Base-by-base conservation (phyloP, 257 asterid genomes). In the Ocimum tenuiflorum region DNA sequence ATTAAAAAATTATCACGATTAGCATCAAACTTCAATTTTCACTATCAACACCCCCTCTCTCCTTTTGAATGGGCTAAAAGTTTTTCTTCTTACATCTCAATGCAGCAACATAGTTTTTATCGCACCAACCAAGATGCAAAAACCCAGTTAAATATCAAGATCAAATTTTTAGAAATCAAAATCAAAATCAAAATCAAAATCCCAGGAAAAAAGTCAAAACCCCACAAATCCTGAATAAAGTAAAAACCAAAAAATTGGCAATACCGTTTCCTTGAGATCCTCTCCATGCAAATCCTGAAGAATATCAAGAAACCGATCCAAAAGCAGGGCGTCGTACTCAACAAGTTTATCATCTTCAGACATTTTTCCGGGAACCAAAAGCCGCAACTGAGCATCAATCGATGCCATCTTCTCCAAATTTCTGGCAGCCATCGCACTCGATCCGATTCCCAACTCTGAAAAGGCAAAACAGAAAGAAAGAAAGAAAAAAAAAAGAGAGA, bases 211-310 rank as follows among this genome's bases (percentile, higher is more conserved):
- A 12, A 58, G 57, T 63, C 4, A 36, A 33, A 47, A 57, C 36
- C 45, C 55, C 31, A 60, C 29, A 59, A 58, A 79, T 20, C 65
- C 24, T 61, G 47, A 15, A 24, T 1, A 27, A n/a, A 17, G 48
- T 1, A 43, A 43, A 7, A 6, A 1, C 42, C 15, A 39, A 23
- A 60, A n/a, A n/a, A n/a, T n/a, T n/a, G 15, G 3, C 23, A 0
- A 14, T 52, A 83, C 89, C 81, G 86, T 83, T 59, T 83, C 86
- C 68, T 77, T 78, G 62, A 83, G 82, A 70, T 83, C 89, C 76
- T 80, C 84, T 27, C 89, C 89, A 68, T 83, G 89, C 81, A 83
- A 73, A 71, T 80, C 89, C 82, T 83, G 84, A 60, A 83, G 81
- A 69, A 83, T 83, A 43, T 83, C 89, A 35, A 84, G n/a, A n/a